Base-by-base conservation (phyloP, 2,329 filamentous ascomycete genomes). In the Teratosphaeriaceae sp. region DNA sequence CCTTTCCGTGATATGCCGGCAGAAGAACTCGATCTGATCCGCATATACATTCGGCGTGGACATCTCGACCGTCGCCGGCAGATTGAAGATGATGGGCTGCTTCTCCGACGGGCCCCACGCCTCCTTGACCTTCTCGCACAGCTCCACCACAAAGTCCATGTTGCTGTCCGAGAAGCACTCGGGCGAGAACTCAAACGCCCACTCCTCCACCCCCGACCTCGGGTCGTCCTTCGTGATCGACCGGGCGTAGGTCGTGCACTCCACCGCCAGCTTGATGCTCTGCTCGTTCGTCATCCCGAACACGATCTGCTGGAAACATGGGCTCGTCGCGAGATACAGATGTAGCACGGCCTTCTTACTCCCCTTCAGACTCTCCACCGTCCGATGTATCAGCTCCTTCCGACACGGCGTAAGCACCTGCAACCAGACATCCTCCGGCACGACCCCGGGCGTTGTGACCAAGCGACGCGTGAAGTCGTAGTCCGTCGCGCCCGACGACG, bases 1-100 rank as follows among this genome's bases (percentile, higher is more conserved):
- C 40, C 89, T 76, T 65, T 95, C 85, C 0, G 76, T 76, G 60
- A 97, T 88, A 62, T 90, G 76, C 40, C 75, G 79, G 71, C 88
- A 94, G 67, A 98, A 98, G 69, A 87, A 94, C 65, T 98, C 92
- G 49, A 98, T 86, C 69, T 94, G 85, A 61, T 98, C 92, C 38
- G 92, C 92, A 63, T 92, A 98, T 37, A 96, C 78, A 63, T 98
- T 98, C 24, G 89, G 89, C 1, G 92, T 96, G 1, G 87, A 71
- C 81, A 96, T 82, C 69, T 98, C 92, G 26, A 97, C 90, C 0
- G 92, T 98, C 1, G 92, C 90, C 1, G 92, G 90, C 40, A 98
- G 75, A 70, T 97, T 97, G 75, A 98, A 92, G 62, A 98, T 94
- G 65, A 98, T 87, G 37, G 84, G 86, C 55, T 80, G 82, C 64